Evolutionary conservation across 2,329 filamentous ascomycete genomes (phyloP).

Genomic region (Colletotrichum sp.): DNA sequence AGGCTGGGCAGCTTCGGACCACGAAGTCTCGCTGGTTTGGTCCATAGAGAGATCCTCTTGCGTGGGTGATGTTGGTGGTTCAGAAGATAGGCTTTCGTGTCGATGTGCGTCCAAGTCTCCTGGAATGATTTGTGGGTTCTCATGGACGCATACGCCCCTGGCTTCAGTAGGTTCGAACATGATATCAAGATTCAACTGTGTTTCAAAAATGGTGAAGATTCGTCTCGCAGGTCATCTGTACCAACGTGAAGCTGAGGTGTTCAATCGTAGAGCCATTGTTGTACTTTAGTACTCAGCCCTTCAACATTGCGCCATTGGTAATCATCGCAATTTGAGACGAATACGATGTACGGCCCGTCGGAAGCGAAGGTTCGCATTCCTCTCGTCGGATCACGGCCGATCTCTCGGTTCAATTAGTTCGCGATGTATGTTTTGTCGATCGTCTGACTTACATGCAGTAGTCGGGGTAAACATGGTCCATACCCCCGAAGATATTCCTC

Average conservation of each 20-base stretch:
- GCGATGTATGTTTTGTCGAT: background rate
- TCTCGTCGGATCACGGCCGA: background rate
- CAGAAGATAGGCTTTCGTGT: background rate
- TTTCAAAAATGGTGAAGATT: background rate
- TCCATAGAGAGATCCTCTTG: background rate
- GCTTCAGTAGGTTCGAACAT: background rate
- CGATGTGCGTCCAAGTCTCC: accelerated
- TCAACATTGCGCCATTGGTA: background rate
- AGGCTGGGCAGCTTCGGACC: background rate
- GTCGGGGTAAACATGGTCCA: background rate
- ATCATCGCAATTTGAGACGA: background rate
- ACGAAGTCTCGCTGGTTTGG: background rate
- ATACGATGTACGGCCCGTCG: background rate
- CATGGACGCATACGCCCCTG: background rate
- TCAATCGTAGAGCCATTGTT: background rate
- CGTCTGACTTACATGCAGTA: background rate
- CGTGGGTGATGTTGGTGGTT: background rate
- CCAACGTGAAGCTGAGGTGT: background rate
- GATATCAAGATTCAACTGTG: no score
- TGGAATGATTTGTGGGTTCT: background rate
- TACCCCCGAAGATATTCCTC: background rate
- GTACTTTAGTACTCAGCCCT: background rate
- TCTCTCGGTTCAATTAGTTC: background rate
- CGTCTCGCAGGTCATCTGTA: background rate
- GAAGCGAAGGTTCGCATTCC: background rate